Conservation (phyloP, 2,329 filamentous ascomycete genomes). For the Apiospora aurea region DNA sequence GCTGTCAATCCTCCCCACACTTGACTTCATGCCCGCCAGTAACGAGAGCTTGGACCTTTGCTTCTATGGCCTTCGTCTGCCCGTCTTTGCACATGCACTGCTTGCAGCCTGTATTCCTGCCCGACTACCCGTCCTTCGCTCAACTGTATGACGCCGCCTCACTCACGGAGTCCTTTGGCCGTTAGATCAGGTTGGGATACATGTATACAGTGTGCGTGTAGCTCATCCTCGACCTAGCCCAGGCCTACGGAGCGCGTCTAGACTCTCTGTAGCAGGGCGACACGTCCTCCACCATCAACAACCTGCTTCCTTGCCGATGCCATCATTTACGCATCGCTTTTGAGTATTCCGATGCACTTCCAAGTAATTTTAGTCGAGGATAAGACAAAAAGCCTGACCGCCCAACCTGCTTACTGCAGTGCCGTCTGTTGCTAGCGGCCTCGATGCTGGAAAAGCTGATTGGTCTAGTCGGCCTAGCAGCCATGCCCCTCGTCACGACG, state of each 20-base stretch:
- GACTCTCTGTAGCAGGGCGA: neutral
- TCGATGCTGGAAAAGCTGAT: neutral
- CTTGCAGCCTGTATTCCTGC: constrained; percentile 15
- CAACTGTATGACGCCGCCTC: neutral
- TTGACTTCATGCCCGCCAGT: constrained; percentile 9
- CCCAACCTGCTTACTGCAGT: constrained; percentile 3
- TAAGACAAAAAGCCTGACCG: neutral
- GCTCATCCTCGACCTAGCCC: neutral
- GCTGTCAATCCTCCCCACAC: constrained; percentile 1
- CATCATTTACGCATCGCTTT: neutral
- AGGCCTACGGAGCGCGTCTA: neutral
- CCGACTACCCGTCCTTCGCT: neutral
- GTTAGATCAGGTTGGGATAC: neutral
- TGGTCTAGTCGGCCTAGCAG: neutral
- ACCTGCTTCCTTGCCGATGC: neutral
- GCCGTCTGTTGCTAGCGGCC: neutral
- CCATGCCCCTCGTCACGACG: neutral
- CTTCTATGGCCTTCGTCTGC: neutral
- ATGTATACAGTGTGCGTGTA: neutral
- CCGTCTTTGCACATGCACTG: constrained; percentile 3
- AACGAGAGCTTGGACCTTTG: neutral
- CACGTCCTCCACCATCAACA: constrained; percentile 5
- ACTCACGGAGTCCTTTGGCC: neutral
- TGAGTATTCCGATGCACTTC: constrained; percentile 8
- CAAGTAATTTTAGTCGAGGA: neutral